A percentile compares a stretch with the other conserved stretches of the same genome.
phyloP scores from a whole-genome alignment of 1,284 basidiomycete species.

The Cystobasidium pallidum region DNA sequence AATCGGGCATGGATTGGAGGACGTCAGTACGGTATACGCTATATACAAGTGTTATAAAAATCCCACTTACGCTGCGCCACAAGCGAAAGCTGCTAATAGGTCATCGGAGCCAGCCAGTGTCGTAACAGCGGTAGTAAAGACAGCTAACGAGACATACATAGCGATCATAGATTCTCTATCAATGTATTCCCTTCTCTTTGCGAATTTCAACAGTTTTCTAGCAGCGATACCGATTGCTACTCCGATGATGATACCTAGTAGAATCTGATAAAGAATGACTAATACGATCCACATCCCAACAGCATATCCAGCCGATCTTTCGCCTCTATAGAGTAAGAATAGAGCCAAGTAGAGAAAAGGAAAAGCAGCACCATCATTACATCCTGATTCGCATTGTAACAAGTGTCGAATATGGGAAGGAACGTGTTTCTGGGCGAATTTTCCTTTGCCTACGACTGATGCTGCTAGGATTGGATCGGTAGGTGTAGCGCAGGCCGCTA shows the following conservation, averaged over 20 bases:
- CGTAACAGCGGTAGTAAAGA: conserved; percentile 77
- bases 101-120: conserved; percentile 91
- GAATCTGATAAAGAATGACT: conserved; percentile 70
- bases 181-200: conserved; percentile 83
- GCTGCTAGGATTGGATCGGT: conserved; percentile 77
- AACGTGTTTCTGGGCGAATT: conserved; percentile 98
- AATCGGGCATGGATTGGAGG: no score
- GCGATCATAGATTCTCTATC: conserved; percentile 94
- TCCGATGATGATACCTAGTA: conserved; percentile 79
- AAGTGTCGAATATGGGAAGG: conserved; percentile 92
- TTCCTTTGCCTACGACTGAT: conserved; percentile 79
- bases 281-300: conserved; percentile 77
- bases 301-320: conserved; percentile 65
- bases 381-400: conserved; percentile 85
- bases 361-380: conserved; percentile 81
- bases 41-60: background rate
- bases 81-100: conserved; percentile 88
- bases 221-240: conserved; percentile 77
- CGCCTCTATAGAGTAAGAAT: conserved; percentile 77
- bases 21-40: background rate
- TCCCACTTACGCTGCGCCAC: conserved; percentile 86
- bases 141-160: conserved; percentile 77
- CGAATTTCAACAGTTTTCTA: conserved; percentile 93
- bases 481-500: conserved; percentile 92
- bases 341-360: conserved; percentile 93